These are phyloP conservation scores for Chaetomium globosum DNA, from an alignment of 2,329 filamentous ascomycete species.

Conservation along the genomic window DNA sequence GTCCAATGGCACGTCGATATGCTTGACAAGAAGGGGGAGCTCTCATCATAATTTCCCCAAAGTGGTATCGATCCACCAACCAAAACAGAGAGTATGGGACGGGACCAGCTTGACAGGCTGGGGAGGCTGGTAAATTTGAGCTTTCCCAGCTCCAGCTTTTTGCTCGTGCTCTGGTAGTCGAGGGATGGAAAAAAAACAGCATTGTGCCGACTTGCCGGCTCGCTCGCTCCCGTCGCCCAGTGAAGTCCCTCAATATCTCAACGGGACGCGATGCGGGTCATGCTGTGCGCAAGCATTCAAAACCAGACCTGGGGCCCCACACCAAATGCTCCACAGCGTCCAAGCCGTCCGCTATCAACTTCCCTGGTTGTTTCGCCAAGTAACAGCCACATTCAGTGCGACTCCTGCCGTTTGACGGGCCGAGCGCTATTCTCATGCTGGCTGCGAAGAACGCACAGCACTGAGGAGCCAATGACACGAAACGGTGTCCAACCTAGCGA, in stretches of 20 bases:
- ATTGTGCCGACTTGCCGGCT: slow-evolving; percentile 14
- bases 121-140: background rate
- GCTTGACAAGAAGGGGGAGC: slow-evolving; percentile 12
- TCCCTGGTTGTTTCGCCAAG: background rate
- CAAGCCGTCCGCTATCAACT: background rate
- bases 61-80: slow-evolving; percentile 33
- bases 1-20: slow-evolving; percentile 24
- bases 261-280: slow-evolving; percentile 24
- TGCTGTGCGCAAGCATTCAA: slow-evolving; percentile 21
- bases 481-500: background rate
- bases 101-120: slow-evolving; percentile 3
- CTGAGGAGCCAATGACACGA: background rate
- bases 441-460: background rate
- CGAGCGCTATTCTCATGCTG: background rate
- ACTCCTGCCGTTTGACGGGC: background rate
- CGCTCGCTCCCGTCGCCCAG: background rate
- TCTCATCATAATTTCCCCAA: slow-evolving; percentile 36
- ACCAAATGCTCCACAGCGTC: background rate
- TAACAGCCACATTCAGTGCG: background rate
- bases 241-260: slow-evolving; percentile 6
- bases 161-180: background rate
- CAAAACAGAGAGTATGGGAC: slow-evolving; percentile 10
- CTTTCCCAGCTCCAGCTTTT: background rate
- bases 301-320: slow-evolving; percentile 17
- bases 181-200: background rate